A percentile compares a stretch with the other conserved stretches of the same genome.
phyloP scores from a whole-genome alignment of 1,284 basidiomycete species.

The Moesziomyces sp. region DNA sequence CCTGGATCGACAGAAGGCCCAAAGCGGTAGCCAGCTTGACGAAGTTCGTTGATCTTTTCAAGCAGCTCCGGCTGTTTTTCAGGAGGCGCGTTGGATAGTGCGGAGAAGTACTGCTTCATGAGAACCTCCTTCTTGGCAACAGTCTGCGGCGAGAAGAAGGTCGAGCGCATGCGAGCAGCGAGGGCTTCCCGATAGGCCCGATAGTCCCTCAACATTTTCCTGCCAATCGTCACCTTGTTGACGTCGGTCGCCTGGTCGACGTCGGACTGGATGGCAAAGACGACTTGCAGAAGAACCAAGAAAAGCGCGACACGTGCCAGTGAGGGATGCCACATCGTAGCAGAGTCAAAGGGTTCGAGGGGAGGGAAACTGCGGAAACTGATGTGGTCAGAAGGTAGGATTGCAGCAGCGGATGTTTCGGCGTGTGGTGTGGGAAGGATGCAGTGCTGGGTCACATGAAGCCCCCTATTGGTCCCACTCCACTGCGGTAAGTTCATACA shows the following conservation, averaged over 20 bases:
- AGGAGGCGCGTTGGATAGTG: background rate
- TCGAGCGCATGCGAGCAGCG: background rate
- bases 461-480: no score
- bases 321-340: no score
- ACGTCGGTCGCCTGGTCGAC: background rate
- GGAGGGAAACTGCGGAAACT: no score
- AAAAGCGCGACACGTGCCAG: background rate
- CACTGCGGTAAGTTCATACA: no score
- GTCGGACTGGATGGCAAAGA: background rate
- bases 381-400: no score
- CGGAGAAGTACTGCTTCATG: background rate
- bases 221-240: background rate
- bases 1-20: slow-evolving; percentile 7
- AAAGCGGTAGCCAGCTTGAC: slow-evolving; percentile 3
- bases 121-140: background rate
- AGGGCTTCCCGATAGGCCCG: background rate
- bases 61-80: background rate
- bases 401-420: no score
- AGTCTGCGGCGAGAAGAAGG: background rate
- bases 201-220: background rate
- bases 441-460: no score
- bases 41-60: slow-evolving; percentile 8
- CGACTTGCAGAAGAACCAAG: background rate
- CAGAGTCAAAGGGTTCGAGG: no score
- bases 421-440: no score